Base-by-base conservation (phyloP, 768 basidiomycete genomes). In the Scleroderma citrinum region DNA sequence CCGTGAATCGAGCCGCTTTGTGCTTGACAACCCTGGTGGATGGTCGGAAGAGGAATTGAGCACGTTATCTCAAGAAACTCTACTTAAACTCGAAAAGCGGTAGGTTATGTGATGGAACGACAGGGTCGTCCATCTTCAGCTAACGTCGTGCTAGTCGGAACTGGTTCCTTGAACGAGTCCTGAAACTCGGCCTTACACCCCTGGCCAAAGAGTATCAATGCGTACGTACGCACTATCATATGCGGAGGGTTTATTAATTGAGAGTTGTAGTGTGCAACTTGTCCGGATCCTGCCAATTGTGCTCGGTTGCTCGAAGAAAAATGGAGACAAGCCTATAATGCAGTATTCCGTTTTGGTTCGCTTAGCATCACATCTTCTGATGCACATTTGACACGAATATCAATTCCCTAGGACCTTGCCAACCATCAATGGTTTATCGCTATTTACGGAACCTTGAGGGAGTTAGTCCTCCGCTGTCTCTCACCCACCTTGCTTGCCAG, bases 191-290 rank as follows among this genome's bases (percentile, higher is more conserved):
- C 2, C 72, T 92, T 35, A 87, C 87, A 0, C 80, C 85, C 53
- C 76, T 95, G 20, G 81, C 88, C n/a, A 93, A 94, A 64, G 93
- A 96, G 59, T 96, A 96, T 59, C 85, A 89, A 80, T 96, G 94
- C 61, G 91, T 92, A 62, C 55, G 81, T 70, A 21, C 17, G 4
- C 20, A 20, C 5, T 23, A 30, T 40, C n/a, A 19, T 20, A 24
- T 24, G 24, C 11, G 4, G 7, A 20, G 38, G 36, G 12, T 8
- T 38, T 34, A 5, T 13, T 32, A 32, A 45, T 46, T 37, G 48
- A 49, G 6, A 40, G 36, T 37, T 46, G 14, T 59, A 94, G 92
- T 91, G 90, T 52, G 62, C 77, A 2, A 83, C 89, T 7, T 97
- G 93, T 62, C 89, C 89, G 10, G 93, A 97, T 54, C 69, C 90